Conservation (phyloP, 1,284 basidiomycete genomes). For the Boletus hoseneyae region DNA sequence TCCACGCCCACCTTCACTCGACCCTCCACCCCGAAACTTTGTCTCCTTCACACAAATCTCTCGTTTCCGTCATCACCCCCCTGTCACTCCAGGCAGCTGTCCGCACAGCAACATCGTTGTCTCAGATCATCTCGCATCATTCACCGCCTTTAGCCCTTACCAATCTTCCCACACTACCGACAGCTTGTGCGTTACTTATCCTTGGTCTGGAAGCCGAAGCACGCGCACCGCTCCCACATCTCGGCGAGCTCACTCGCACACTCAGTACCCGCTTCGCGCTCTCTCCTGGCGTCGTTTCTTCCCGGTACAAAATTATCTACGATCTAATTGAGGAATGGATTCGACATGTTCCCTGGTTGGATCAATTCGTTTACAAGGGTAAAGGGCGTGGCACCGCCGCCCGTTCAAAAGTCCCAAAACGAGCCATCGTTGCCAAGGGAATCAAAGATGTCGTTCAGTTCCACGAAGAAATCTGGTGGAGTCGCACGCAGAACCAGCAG, state of each 20-base stretch:
- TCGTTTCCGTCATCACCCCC: conserved; percentile 39
- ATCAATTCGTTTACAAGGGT: conserved; percentile 40
- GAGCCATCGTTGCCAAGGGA: conserved; percentile 58
- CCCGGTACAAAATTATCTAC: conserved; percentile 63
- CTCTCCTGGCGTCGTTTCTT: conserved; percentile 54
- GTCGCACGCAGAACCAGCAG: conserved; percentile 34
- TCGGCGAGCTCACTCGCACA: conserved; percentile 50
- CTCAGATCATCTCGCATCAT: conserved; percentile 47
- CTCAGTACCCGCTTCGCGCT: conserved; percentile 51
- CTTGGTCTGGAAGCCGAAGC: conserved; percentile 67
- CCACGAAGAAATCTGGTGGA: conserved; percentile 55
- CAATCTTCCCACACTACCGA: conserved; percentile 43
- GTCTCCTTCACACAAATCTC: conserved; percentile 30
- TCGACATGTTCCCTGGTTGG: conserved; percentile 67
- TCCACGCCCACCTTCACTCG: conserved; percentile 47
- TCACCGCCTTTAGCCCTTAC: conserved; percentile 37
- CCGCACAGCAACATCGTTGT: conserved; percentile 54
- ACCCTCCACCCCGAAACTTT: conserved; percentile 34
- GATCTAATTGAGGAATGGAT: conserved; percentile 57
- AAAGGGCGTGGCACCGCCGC: conserved; percentile 38
- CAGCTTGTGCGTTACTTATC: conserved; percentile 67
- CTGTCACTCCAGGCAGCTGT: conserved; percentile 46
- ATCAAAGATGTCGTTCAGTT: conserved; percentile 67
- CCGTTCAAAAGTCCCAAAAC: conserved; percentile 55
- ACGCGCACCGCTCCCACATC: conserved; percentile 50